Conservation (phyloP, 192 early-diverging fungal species). For the Coemansia sp. region DNA sequence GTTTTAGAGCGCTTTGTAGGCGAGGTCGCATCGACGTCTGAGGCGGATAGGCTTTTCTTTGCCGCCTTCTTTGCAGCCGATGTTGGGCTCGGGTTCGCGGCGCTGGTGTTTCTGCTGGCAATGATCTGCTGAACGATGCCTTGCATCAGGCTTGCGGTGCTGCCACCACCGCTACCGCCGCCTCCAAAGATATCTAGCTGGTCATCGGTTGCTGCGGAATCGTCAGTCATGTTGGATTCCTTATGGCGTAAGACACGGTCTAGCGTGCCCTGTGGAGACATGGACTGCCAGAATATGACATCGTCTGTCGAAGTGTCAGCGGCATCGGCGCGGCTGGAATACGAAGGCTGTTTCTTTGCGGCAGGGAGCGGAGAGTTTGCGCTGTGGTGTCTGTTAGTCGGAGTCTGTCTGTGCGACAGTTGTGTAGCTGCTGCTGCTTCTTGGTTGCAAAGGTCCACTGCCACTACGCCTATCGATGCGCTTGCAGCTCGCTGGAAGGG, state of each 20-base stretch:
- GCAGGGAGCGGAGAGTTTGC: slow-evolving; percentile 25
- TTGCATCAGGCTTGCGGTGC: slow-evolving; percentile 13
- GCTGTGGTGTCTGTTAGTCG: slow-evolving; percentile 23
- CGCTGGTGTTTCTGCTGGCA: slow-evolving; percentile 23
- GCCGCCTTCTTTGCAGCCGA: neutral
- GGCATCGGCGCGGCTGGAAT: neutral
- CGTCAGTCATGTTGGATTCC: neutral
- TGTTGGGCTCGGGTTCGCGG: neutral
- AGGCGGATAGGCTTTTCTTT: neutral
- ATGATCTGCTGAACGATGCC: slow-evolving; percentile 50
- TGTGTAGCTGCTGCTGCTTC: neutral
- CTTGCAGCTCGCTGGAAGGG: neutral
- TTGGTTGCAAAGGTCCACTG: too few relatives aligned
- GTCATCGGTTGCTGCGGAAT: neutral
- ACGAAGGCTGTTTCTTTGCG: slow-evolving; percentile 3
- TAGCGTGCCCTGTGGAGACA: slow-evolving; percentile 48
- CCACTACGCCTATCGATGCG: neutral
- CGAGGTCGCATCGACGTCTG: neutral
- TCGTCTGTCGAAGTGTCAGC: slow-evolving; percentile 11
- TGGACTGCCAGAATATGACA: slow-evolving; percentile 45
- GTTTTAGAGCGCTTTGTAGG: neutral
- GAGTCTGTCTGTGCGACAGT: neutral
- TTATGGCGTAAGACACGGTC: slow-evolving; percentile 34
- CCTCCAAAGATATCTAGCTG: neutral
- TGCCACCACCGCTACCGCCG: neutral